Conservation (phyloP, 2,329 filamentous ascomycete species). For the Cladosporium sp. region DNA sequence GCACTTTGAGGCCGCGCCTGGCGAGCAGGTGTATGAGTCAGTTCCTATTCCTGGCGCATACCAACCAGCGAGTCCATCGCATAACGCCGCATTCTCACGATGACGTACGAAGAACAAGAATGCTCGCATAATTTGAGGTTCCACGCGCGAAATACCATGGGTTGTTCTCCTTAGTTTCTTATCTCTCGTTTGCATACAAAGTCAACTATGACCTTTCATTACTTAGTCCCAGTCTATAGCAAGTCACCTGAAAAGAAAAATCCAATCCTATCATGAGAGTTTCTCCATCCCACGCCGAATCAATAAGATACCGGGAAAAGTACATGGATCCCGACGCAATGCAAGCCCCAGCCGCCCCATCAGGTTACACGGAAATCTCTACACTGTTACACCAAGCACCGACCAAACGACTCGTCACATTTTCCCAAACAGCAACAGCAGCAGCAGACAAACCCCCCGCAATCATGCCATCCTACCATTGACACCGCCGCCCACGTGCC, state of each 20-base stretch:
- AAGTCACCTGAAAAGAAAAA: not conserved
- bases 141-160: not conserved
- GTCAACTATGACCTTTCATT: not conserved
- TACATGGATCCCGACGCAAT: no score
- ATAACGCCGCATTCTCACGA: slow-evolving; percentile 6
- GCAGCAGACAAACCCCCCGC: no score
- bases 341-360: no score
- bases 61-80: slow-evolving; percentile 22
- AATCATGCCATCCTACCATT: no score
- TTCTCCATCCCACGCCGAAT: no score
- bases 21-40: slow-evolving; percentile 77
- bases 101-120: not conserved
- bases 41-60: slow-evolving; percentile 91
- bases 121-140: not conserved
- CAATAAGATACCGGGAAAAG: no score
- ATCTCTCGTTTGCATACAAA: not conserved
- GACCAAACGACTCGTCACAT: no score
- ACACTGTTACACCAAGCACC: no score
- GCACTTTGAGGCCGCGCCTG: slow-evolving; percentile 65
- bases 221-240: not conserved
- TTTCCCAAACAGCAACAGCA: no score
- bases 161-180: not conserved
- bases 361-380: no score
- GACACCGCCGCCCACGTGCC: no score
- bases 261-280: no score